A percentile compares a stretch with the other conserved stretches of the same genome.
Conservation (phyloP, 495 filamentous ascomycete genomes). For the Neurospora tetraspora region DNA sequence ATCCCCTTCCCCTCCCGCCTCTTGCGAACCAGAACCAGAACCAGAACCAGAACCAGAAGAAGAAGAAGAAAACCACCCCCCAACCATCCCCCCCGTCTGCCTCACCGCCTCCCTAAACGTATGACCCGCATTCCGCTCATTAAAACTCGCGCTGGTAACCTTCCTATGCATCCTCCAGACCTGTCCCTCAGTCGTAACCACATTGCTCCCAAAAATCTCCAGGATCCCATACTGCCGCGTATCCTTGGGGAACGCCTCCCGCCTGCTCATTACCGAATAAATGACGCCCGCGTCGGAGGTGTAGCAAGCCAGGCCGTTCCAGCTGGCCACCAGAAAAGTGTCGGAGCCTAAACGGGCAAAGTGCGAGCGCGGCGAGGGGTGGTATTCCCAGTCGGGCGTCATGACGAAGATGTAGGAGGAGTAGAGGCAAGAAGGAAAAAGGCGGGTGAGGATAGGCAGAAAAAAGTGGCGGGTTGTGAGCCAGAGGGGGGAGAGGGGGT, state of each 20-base stretch:
- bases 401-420: conserved; percentile 12
- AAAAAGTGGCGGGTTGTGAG: conserved; percentile 37
- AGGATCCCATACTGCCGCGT: conserved; percentile 46
- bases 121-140: conserved; percentile 58
- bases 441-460: conserved; percentile 36
- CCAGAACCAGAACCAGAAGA: neutral
- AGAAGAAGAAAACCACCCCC: conserved; percentile 31
- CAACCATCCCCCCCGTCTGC: conserved; percentile 47
- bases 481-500: conserved; percentile 37
- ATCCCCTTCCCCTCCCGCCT: conserved; percentile 1
- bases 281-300: conserved; percentile 50
- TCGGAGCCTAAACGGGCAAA: conserved; percentile 28
- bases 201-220: conserved; percentile 52
- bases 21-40: neutral
- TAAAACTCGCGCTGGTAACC: conserved; percentile 56
- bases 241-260: conserved; percentile 61
- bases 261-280: conserved; percentile 46
- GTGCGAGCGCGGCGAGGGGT: conserved; percentile 17
- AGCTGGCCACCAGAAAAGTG: conserved; percentile 46
- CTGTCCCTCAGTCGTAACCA: conserved; percentile 53
- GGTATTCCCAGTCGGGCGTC: conserved; percentile 27
- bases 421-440: conserved; percentile 40
- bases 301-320: conserved; percentile 34
- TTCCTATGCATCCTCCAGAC: conserved; percentile 60
- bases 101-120: conserved; percentile 51